Base-by-base conservation (phyloP, 1,139 yeast genomes). In the Taiozyma sp. region DNA sequence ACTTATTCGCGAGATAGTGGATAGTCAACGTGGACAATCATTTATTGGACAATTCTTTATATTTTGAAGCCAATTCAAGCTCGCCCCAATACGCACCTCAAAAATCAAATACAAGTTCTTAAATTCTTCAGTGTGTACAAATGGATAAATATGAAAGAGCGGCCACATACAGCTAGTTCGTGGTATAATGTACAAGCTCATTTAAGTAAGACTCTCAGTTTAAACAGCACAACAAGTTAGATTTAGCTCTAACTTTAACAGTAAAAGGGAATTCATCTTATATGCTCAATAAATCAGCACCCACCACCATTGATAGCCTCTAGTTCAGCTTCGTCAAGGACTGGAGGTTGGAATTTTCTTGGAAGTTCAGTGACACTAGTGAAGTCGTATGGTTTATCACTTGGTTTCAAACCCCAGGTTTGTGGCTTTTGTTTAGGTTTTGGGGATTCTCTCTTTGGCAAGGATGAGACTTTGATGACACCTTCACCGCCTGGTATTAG, bases 291-390 rank as follows among this genome's bases (percentile, higher is more conserved):
- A 14, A 38, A 19, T 47, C 57, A 24, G 63, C 64, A 49, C 65
- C 65, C 65, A 56, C 64, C 65, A 36, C 56, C 50, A 34, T 60
- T 61, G 24, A 61, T 54, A 30, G 50, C 57, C 13, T 60, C 65
- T 27, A 58, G 55, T 51, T 61, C 65, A 14, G 46, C 22, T n/a
- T 57, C 59, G 12, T 54, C 60, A 29, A 55, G 43, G 1, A 45
- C 38, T n/a, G 54, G 52, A 9, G 57, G 53, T 39, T 56, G 61
- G 55, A 57, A 61, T 51, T 61, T 55, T 47, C 51, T 52, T 34
- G 65, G 65, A 23, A 61, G 44, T n/a, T 59, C 55, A 28, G 29
- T 46, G 5, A 60, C 53, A 9, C 57, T 43, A 9, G 48, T 50
- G 46, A 48, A 60, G 41, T 61, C 63, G 24, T 32, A 60, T 46